Evolutionary conservation across 2,329 filamentous ascomycete genomes (phyloP), one percentile per base, ranked within the genome.

Genomic region (Diaporthe citrichinensis): DNA sequence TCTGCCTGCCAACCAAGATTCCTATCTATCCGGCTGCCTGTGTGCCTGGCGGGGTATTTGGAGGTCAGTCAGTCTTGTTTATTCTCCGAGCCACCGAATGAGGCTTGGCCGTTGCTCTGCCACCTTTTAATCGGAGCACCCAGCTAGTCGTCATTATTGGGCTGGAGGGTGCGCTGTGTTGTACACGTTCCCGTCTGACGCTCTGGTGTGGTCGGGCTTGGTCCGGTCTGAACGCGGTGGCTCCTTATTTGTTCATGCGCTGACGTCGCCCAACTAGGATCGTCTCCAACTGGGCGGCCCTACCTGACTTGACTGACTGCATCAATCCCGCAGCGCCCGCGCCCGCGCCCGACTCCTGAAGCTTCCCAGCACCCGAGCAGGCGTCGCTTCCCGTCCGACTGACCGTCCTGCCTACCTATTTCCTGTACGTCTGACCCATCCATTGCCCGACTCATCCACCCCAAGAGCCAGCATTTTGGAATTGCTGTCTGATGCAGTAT

Each of bases 191-290:
- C 44, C 62, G 28, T 53, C 46, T 68, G 65, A 53, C 46, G 65
- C 65, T 68, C 65, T 61, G 28, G 61, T 49, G 36, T 49, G 49
- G 44, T 57, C 44, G 69, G 59, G 49, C 49, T 44, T 55, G 49
- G 61, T 46, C 57, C 20, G 36, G 49, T 61, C 55, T 72, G 57
- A 59, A 65, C 46, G 79, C 78, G 61, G 59, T 57, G 57, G 71
- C 71, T 44, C 55, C 71, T 76, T 62, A 62, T 61, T 78, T 78
- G 76, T 83, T 85, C 81, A 85, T 86, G 85, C 86, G 85, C 86
- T 88, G 87, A 88, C 87, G 86, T 88, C 85, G 86, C 84, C 84
- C 81, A 84, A 80, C 83, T 79, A 82, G 81, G 81, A 81, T 80
- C 80, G 79, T 82, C 82, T 82, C 81, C 83, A 81, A 83, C 84